Evolutionary conservation across 306 rosid genomes (phyloP).

Genomic region (Urtica urens): DNA sequence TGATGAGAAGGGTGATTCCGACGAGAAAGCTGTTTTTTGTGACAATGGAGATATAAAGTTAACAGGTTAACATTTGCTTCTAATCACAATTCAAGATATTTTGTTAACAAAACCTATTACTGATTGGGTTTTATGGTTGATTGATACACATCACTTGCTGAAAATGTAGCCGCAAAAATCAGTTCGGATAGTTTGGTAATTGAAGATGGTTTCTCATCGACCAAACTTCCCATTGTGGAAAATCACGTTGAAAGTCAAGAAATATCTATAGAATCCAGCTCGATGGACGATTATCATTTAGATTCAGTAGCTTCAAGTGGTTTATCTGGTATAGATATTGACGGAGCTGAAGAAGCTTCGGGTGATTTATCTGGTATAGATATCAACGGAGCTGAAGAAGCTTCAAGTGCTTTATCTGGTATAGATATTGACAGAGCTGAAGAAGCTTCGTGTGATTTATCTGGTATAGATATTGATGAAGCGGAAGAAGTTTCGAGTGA

Average conservation of each 20-base stretch:
- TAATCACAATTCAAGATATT: background rate
- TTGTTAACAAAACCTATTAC: too few species aligned
- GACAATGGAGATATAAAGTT: constrained; percentile 5
- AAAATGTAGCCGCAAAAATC: constrained; percentile 23
- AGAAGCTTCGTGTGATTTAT: constrained; percentile 21
- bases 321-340: constrained; percentile 16
- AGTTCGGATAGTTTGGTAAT: constrained; percentile 20
- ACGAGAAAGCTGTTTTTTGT: constrained; percentile 39
- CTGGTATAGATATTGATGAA: constrained; percentile 17
- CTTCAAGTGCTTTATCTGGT: too few species aligned
- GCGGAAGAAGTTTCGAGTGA: too few species aligned
- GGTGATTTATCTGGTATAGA: constrained; percentile 18
- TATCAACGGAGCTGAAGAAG: too few species aligned
- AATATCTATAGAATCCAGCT: background rate
- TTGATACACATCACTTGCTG: constrained; percentile 13
- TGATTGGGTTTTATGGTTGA: too few species aligned
- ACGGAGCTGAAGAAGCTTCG: constrained; percentile 21
- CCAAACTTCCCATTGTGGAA: constrained; percentile 15
- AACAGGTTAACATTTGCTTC: background rate
- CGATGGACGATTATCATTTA: constrained; percentile 11
- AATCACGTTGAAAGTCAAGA: constrained; percentile 10
- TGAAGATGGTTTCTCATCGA: constrained; percentile 23
- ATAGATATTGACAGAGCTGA: constrained; percentile 14
- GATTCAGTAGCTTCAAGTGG: constrained; percentile 23
- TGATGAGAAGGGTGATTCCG: constrained; percentile 16